A percentile compares a stretch with the other conserved stretches of the same genome.
Conservation (phyloP, 139 green algal genomes). For the Marvania coccoides region DNA sequence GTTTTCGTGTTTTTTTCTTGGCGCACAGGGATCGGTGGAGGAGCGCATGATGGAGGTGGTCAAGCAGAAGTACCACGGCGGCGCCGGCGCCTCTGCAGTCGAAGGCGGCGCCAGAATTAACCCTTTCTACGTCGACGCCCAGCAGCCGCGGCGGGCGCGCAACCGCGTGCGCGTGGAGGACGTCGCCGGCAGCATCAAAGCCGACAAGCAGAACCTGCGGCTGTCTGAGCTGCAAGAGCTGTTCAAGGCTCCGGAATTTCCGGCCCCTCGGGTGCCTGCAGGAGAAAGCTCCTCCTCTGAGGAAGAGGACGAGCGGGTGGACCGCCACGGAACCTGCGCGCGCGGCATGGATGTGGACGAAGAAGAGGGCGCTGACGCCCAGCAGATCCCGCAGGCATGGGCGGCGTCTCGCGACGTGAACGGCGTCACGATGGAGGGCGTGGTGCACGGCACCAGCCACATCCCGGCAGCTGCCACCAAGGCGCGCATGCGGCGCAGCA, state of each 20-base stretch:
- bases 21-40: constrained; percentile 46
- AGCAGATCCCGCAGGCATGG: too few relatives aligned
- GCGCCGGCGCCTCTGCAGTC: not conserved
- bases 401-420: too few relatives aligned
- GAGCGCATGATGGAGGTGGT: constrained; percentile 60
- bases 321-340: not conserved
- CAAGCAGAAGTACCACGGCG: constrained; percentile 10
- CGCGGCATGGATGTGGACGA: too few relatives aligned
- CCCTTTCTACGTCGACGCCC: not conserved
- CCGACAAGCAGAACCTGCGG: constrained; percentile 40
- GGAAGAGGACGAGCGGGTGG: not conserved
- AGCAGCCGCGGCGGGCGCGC: not conserved
- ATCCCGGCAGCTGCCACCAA: not conserved
- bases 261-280: not conserved
- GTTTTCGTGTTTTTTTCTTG: not conserved
- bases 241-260: constrained; percentile 26
- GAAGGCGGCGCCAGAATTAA: not conserved
- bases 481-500: not conserved
- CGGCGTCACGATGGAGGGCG: too few relatives aligned
- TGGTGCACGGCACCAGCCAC: too few relatives aligned
- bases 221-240: constrained; percentile 50
- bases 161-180: not conserved
- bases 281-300: not conserved
- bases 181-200: constrained; percentile 30
- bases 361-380: too few relatives aligned